A percentile compares a stretch with the other conserved stretches of the same genome.
These are phyloP conservation scores for Fusarium sp. DNA, from an alignment of 2,329 filamentous ascomycete genomes.

Conservation along the genomic window DNA sequence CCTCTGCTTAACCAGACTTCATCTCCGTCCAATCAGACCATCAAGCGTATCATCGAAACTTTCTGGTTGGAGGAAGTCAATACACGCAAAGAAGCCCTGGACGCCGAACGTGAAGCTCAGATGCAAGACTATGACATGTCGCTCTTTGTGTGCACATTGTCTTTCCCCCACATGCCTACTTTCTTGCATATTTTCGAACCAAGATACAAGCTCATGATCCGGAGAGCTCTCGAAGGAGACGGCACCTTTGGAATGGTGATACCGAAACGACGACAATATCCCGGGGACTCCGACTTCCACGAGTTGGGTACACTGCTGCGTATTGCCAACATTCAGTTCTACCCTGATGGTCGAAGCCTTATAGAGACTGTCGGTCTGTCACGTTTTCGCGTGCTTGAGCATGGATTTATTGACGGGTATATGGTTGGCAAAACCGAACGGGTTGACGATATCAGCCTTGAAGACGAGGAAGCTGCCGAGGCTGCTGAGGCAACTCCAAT, in stretches of 20 bases:
- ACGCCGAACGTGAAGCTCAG: constrained; percentile 68
- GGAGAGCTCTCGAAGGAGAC: constrained; percentile 78
- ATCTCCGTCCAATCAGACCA: constrained; percentile 70
- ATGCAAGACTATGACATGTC: constrained; percentile 72
- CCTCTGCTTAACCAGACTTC: constrained; percentile 56
- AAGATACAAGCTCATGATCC: constrained; percentile 91
- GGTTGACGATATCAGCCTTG: constrained; percentile 83
- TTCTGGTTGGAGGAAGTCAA: constrained; percentile 78
- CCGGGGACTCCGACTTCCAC: constrained; percentile 65
- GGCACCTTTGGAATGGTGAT: constrained; percentile 88
- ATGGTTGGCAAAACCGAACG: constrained; percentile 80
- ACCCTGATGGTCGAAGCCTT: constrained; percentile 84
- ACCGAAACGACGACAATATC: constrained; percentile 66
- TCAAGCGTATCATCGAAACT: constrained; percentile 72
- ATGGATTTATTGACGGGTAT: constrained; percentile 80
- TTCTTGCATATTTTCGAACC: constrained; percentile 94
- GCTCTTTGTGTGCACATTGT: constrained; percentile 84
- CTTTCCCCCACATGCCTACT: constrained; percentile 85
- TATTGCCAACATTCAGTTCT: constrained; percentile 78
- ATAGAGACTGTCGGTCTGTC: constrained; percentile 82
- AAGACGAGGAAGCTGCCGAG: constrained; percentile 83
- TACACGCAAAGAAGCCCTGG: constrained; percentile 66
- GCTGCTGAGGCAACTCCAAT: constrained; percentile 65
- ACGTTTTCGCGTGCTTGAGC: constrained; percentile 78
- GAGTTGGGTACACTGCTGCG: constrained; percentile 83